Evolutionary conservation across 106 monocot species (phyloP), one percentile per base, ranked within the genome.

Genomic region (Allium cepa): DNA sequence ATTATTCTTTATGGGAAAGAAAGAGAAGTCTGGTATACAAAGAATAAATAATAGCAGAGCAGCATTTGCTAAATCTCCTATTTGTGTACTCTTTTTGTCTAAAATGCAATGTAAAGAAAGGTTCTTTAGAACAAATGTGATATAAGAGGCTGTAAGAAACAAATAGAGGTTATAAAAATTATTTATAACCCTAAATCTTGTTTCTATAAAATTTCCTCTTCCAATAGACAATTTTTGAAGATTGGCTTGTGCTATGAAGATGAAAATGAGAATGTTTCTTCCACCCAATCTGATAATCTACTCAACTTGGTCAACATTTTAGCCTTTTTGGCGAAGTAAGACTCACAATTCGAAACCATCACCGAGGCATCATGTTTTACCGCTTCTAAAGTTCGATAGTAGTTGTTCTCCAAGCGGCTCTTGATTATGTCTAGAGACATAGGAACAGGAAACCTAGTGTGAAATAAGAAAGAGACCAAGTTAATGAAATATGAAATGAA

Each of bases 401-500:
- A 97, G 59, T 92, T 87, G 65, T 90, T 92, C 50, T 92, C 81
- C 13, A 92, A 70, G 64, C 97, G 84, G 56, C 57, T 82, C 73
- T 81, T 97, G 70, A 97, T 90, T 62, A 85, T 71, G 53, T 97
- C 89, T 46, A 87, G 57, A 10, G 97, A 97, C 27, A 97, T 51
- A 9, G 92, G 92, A 77, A 90, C 97, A 60, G 97, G 97, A 64
- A 84, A 97, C 84, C 97, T 97, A 77, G 63, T 4, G 36, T 36
- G 36, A 36, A 36, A 36, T 36, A 36, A 36, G 36, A 36, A 36
- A 36, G 36, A 36, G 36, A 36, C 36, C n/a, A 36, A 36, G 36
- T 36, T 36, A 36, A 2, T 36, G 36, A 36, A 36, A 36, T 36
- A 36, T 36, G 3, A 5, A 36, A 36, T 36, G 5, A 36, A 36